Base-by-base conservation (phyloP, 1,139 yeast species). In the Taphrina deformans region DNA sequence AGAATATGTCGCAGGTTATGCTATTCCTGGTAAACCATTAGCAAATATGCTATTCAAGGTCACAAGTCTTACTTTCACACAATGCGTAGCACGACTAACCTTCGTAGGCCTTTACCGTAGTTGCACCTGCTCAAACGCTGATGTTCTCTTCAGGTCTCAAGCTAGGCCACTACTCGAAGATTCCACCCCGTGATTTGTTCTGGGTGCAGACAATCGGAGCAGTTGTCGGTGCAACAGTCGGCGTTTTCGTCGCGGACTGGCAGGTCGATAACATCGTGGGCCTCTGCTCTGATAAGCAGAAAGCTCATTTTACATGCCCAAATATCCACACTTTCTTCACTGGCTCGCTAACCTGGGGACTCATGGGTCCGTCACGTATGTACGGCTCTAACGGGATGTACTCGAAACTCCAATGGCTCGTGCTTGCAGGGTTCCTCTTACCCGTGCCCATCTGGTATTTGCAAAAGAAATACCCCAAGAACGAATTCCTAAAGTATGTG, bases 1-100 rank as follows among this genome's bases (percentile, higher is more conserved):
- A 4, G 88, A 86, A 73, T 77, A 86, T 68, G 79, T 86, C 66
- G 79, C 82, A 48, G 90, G 90, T 6, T 86, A 85, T 72, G 79
- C 85, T 65, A 73, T 83, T 24, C 88, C 88, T 1, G 89, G 89
- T 10, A 80, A 81, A 60, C 87, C 87, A 1, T 72, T 83, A 38
- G 87, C 88, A 1, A 78, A 83, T 76, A 83, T 84, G 79, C 79
- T 84, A 70, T 79, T 85, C 74, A 85, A 85, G 73, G 53, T 48
- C n/a, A n/a, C n/a, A n/a, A n/a, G n/a, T n/a, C n/a, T n/a, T n/a
- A n/a, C n/a, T n/a, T n/a, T n/a, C n/a, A n/a, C n/a, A n/a, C n/a
- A n/a, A n/a, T n/a, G n/a, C n/a, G n/a, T n/a, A n/a, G n/a, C n/a
- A n/a, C n/a, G n/a, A n/a, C n/a, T n/a, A n/a, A n/a, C n/a, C n/a